Base-by-base conservation (phyloP, 768 basidiomycete genomes). In the Auriscalpium vulgare region DNA sequence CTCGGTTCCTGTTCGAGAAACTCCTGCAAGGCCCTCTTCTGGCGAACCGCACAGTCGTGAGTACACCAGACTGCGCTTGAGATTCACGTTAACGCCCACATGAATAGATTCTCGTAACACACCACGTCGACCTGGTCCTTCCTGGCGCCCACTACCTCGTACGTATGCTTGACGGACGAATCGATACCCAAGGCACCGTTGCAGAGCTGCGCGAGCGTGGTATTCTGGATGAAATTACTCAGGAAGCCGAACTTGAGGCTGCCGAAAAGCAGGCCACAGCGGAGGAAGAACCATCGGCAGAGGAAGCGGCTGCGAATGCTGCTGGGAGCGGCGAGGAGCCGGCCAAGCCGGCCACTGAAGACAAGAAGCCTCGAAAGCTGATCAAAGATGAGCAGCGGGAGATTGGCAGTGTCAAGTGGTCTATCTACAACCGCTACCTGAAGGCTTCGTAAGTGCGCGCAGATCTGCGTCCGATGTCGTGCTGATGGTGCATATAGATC, bases 361-460 rank as follows among this genome's bases (percentile, higher is more conserved):
- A 2, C 23, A 91, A 84, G 71, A 87, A 83, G 59, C 85, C 88
- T 0, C 72, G 84, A 35, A 87, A 89, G 63, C 70, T 92, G 10
- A 69, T 92, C 55, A 84, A 91, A 65, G 91, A 92, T 48, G 91
- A 94, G 65, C 85, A 90, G 56, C 68, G 91, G 46, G 88, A 88
- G 59, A 77, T 77, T 1, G 93, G 92, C 0, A 82, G 85, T 38
- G 91, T 95, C 35, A 90, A 89, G 64, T 91, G 88, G 87, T 69
- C 72, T 13, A 77, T 78, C 21, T 81, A 81, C 64, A 74, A 75
- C 63, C 73, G 76, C 7, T 90, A 94, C 63, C 65, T 92, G 57
- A 76, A 81, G 66, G 86, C 83, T n/a, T 85, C 87, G 84, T 87
- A 58, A 50, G 83, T 29, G 23, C 23, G 23, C 23, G 23, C 5